A percentile compares a stretch with the other conserved stretches of the same genome.
Conservation (phyloP, 495 filamentous ascomycete genomes). For the Aspergillus hancockii region DNA sequence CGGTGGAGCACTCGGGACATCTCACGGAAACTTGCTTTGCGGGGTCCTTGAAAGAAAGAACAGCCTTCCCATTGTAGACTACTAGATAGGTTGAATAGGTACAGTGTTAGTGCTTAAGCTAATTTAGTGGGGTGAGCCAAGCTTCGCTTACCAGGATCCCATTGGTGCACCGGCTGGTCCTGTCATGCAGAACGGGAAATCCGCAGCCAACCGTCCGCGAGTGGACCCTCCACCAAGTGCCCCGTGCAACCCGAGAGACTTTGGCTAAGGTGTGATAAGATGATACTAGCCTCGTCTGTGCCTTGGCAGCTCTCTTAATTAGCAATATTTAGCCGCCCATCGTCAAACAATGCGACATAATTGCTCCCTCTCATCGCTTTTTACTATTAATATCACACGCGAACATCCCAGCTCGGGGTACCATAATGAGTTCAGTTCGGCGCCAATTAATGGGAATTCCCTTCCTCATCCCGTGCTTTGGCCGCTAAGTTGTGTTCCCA, state of each 20-base stretch:
- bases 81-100: background rate
- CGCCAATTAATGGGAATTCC: conserved; percentile 6
- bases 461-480: conserved; percentile 1
- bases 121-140: conserved; percentile 28
- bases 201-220: conserved; percentile 21
- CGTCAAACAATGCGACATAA: background rate
- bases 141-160: conserved; percentile 14
- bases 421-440: conserved; percentile 16
- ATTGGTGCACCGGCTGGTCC: conserved; percentile 8
- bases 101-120: conserved; percentile 11
- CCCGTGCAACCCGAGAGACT: conserved; percentile 10
- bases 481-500: conserved; percentile 8
- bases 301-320: conserved; percentile 25
- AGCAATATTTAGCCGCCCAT: conserved; percentile 34
- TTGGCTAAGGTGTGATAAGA: conserved; percentile 18
- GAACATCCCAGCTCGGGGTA: background rate
- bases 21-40: background rate
- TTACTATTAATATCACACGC: conserved; percentile 16
- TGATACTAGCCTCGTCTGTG: background rate
- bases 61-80: background rate
- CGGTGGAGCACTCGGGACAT: background rate
- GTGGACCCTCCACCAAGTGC: conserved; percentile 10
- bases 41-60: background rate
- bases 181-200: conserved; percentile 24
- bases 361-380: background rate